These are phyloP conservation scores for Phyllosticta citrichinensis DNA, from an alignment of 2,329 filamentous ascomycete genomes.

Conservation along the genomic window DNA sequence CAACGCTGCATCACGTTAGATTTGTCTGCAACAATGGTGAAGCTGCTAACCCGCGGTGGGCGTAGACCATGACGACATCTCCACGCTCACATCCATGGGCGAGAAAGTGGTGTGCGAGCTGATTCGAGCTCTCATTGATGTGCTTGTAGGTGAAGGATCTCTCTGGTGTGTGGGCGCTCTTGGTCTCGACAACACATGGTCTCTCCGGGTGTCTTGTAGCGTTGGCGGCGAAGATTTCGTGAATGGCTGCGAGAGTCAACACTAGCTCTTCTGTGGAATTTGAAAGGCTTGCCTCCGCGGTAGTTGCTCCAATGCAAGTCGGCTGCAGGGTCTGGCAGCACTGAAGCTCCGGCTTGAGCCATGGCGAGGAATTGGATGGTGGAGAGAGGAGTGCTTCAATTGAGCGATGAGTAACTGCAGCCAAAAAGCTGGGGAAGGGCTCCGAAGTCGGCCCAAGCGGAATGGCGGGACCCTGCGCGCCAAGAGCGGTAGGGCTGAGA, in stretches of 20 bases:
- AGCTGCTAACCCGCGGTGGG: constrained; percentile 51
- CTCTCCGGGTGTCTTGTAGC: constrained; percentile 59
- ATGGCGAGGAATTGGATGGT: neutral
- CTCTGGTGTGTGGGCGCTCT: constrained; percentile 42
- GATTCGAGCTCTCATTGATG: constrained; percentile 76
- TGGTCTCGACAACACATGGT: constrained; percentile 58
- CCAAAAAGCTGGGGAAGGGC: constrained; percentile 10
- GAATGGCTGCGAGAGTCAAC: constrained; percentile 41
- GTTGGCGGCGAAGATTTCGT: constrained; percentile 58
- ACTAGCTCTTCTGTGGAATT: neutral
- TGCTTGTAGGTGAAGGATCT: constrained; percentile 72
- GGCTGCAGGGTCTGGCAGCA: constrained; percentile 53
- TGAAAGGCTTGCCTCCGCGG: constrained; percentile 29
- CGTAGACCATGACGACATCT: constrained; percentile 90
- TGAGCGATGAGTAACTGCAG: constrained; percentile 3
- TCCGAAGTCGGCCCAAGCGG: constrained; percentile 2
- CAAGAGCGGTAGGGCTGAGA: neutral
- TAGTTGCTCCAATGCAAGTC: constrained; percentile 61
- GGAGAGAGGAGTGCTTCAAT: neutral
- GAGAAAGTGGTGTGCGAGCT: constrained; percentile 68
- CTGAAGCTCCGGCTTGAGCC: constrained; percentile 4
- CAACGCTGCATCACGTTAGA: constrained; percentile 40
- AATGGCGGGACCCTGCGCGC: constrained; percentile 2
- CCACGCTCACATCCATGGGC: constrained; percentile 62
- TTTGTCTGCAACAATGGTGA: neutral